Base-by-base conservation (phyloP, 176 grass and related monocot genomes). In the Hordeum marinum region DNA sequence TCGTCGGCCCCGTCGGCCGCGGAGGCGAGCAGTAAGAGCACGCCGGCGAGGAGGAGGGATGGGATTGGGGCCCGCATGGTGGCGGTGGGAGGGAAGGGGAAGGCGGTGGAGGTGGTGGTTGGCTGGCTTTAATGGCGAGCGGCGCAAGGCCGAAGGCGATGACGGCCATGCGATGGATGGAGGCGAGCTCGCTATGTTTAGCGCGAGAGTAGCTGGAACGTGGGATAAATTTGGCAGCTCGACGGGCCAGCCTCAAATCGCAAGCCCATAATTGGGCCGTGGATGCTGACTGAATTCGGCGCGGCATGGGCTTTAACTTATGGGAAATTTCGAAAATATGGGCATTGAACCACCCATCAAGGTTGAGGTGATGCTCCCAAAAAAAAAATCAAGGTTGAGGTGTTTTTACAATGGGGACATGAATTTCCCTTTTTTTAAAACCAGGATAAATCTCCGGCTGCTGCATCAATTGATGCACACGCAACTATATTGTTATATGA, bases 101-200 rank as follows among this genome's bases (percentile, higher is more conserved):
- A 15, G 1, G 60, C 48, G 61, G 17, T 42, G 41, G 57, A 76
- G 59, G 71, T 23, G 59, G 23, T 10, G 59, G 1, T 36, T 52
- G 11, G 37, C 41, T 11, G 21, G 69, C 25, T 81, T 81, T 40
- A 37, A 65, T 23, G 39, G 75, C 25, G 65, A 71, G 11, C 68
- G 68, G 21, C 68, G 31, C 12, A 8, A 32, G 63, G 63, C 14
- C 14, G 63, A 0, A 67, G 27, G 63, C 11, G 25, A 14, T 5
- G 63, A 13, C 29, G 14, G 31, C 64, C 31, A 50, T 10, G 71
- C 26, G 65, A 29, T 64, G 25, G 17, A 64, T 70, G 10, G 36
- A 43, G 50, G 41, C 35, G 32, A 65, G 57, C 64, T 50, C 8
- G 52, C 75, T 85, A 79, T 79, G 58, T 70, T 85, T 85, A 59